Percentiles rank a stretch among this genome's conserved stretches.
phyloP scores from a whole-genome alignment of 257 asterid genomes.

The Plantago ovata region DNA sequence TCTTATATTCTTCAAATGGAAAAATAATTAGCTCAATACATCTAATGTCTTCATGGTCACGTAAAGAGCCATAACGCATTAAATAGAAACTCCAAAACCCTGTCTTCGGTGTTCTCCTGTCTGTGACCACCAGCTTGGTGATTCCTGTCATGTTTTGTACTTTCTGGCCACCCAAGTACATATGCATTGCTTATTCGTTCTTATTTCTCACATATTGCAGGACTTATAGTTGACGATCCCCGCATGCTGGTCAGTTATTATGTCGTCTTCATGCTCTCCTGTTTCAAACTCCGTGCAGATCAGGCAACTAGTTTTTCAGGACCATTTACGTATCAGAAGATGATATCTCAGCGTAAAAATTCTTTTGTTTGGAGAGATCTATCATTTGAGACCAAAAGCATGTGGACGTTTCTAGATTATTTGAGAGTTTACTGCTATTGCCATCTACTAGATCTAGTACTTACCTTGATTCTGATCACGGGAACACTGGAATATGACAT shows the following conservation, averaged over 20 bases:
- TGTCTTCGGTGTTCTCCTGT: too few relatives aligned
- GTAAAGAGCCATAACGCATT: too few relatives aligned
- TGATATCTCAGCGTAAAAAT: conserved; percentile 85
- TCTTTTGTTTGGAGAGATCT: conserved; percentile 94
- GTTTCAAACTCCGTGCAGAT: conserved; percentile 93
- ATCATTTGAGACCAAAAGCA: conserved; percentile 94
- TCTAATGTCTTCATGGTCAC: too few relatives aligned
- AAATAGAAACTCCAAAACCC: too few relatives aligned
- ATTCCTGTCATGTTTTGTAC: not conserved
- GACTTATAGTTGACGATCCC: conserved; percentile 90
- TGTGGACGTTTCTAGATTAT: conserved; percentile 97
- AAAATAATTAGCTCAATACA: too few relatives aligned
- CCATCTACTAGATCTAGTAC: conserved; percentile 96
- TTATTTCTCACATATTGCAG: conserved; percentile 30
- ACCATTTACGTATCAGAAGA: conserved; percentile 65
- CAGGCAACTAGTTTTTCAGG: conserved; percentile 66
- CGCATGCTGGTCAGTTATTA: conserved; percentile 84
- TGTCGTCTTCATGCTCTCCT: conserved; percentile 82
- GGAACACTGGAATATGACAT: conserved; percentile 96
- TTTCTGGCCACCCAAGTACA: not conserved
- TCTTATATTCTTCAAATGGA: too few relatives aligned
- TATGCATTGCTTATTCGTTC: conserved; percentile 14
- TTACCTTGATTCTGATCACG: conserved; percentile 77
- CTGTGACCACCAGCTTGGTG: not conserved
- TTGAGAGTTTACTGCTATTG: conserved; percentile 97